A percentile compares a stretch with the other conserved stretches of the same genome.
These are phyloP conservation scores for Irpex rosettiformis DNA, from an alignment of 1,284 basidiomycete genomes.

Conservation along the genomic window DNA sequence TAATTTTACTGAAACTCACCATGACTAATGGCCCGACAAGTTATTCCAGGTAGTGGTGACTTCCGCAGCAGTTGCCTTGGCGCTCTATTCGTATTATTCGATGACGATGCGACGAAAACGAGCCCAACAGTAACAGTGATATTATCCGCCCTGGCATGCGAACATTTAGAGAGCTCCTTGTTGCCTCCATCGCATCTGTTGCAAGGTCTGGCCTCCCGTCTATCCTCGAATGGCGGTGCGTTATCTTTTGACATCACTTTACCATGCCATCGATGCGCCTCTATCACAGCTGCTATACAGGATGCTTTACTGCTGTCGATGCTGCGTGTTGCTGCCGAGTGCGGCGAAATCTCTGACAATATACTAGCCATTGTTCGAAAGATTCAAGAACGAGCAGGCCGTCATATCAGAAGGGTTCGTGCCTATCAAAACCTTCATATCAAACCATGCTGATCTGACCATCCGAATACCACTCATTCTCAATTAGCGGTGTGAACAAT, in stretches of 20 bases:
- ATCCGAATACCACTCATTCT: not conserved
- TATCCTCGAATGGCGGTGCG: slow-evolving; percentile 49
- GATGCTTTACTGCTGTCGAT: slow-evolving; percentile 68
- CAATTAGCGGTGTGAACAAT: slow-evolving; percentile 63
- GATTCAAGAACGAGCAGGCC: slow-evolving; percentile 40
- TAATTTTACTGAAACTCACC: slow-evolving; percentile 1
- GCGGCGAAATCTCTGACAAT: slow-evolving; percentile 47
- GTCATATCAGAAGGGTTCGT: slow-evolving; percentile 54
- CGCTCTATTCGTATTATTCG: slow-evolving; percentile 45
- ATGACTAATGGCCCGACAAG: slow-evolving; percentile 7
- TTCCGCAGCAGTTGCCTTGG: slow-evolving; percentile 51
- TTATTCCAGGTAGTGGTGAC: slow-evolving; percentile 33
- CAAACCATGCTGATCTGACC: slow-evolving; percentile 4
- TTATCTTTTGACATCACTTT: not conserved
- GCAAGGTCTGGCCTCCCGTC: slow-evolving; percentile 42
- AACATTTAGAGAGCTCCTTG: slow-evolving; percentile 50
- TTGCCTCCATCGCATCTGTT: slow-evolving; percentile 49
- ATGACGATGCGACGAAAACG: slow-evolving; percentile 30
- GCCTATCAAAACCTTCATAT: slow-evolving; percentile 6
- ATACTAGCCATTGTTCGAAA: slow-evolving; percentile 39
- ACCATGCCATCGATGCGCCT: not conserved
- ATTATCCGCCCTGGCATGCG: slow-evolving; percentile 56
- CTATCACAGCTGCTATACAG: slow-evolving; percentile 54
- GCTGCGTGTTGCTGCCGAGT: slow-evolving; percentile 58
- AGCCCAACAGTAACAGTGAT: slow-evolving; percentile 66